Evolutionary conservation across 2,329 filamentous ascomycete species (phyloP).

Genomic region (Aspergillus sp.): DNA sequence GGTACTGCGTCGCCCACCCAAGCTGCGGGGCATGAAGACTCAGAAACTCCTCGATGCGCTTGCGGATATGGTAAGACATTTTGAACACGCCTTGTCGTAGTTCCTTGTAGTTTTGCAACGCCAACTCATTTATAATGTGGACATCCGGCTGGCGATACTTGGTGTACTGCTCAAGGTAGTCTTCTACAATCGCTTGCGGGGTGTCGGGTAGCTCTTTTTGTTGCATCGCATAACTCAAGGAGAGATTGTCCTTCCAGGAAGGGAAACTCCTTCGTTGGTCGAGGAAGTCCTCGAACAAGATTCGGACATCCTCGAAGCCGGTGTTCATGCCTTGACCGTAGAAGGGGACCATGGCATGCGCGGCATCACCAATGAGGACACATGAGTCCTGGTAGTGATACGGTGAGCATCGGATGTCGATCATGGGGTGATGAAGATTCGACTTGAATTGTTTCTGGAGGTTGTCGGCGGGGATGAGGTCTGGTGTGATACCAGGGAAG

Average conservation of each 20-base stretch:
- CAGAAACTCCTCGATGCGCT: not conserved
- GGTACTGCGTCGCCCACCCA: not conserved
- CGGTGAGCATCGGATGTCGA: not conserved
- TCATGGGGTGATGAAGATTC: not conserved
- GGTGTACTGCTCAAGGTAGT: not conserved
- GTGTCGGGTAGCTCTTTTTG: not conserved
- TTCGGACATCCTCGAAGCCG: not conserved
- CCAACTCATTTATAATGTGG: not conserved
- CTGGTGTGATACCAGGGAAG: not conserved
- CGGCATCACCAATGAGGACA: not conserved
- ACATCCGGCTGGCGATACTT: not conserved
- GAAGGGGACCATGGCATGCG: not conserved
- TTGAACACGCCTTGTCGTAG: not conserved
- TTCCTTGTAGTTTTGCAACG: not conserved
- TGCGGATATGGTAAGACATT: not conserved
- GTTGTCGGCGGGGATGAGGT: not conserved
- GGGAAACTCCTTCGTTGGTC: not conserved
- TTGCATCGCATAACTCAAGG: not conserved
- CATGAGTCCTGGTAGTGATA: not conserved
- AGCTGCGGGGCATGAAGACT: not conserved
- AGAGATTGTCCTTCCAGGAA: not conserved
- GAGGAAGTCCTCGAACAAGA: not conserved
- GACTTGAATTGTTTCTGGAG: not conserved
- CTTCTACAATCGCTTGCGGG: not conserved
- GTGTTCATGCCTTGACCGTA: not conserved